These are phyloP conservation scores for Trichoderma atrobrunneum DNA, from an alignment of 2,329 filamentous ascomycete genomes.

Conservation along the genomic window DNA sequence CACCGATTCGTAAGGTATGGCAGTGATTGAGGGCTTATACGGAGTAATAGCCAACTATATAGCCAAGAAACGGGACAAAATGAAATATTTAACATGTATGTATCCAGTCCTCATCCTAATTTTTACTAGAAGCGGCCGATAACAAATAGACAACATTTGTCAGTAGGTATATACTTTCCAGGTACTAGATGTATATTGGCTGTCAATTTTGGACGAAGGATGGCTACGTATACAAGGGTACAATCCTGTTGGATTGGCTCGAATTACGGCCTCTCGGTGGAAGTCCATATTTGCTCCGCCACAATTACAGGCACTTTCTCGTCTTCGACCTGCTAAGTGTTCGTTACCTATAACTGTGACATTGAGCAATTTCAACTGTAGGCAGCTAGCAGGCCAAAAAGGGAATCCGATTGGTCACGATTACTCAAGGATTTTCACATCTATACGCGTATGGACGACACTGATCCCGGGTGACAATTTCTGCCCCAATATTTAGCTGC, in stretches of 20 bases:
- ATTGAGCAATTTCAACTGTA: neutral
- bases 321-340: neutral
- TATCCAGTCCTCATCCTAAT: neutral
- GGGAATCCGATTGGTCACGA: neutral
- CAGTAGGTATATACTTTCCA: neutral
- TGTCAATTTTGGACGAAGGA: neutral
- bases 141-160: neutral
- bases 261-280: neutral
- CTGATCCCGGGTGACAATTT: neutral
- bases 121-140: neutral
- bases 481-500: neutral
- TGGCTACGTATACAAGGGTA: neutral
- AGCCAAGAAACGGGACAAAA: neutral
- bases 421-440: neutral
- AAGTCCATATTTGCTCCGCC: neutral
- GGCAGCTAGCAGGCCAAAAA: neutral
- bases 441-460: neutral
- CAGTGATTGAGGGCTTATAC: neutral
- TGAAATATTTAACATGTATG: neutral
- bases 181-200: neutral
- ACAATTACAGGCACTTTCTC: neutral
- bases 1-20: neutral
- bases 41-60: neutral
- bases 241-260: neutral
- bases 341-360: neutral